Evolutionary conservation across 1,139 yeast species (phyloP).

Genomic region (Kodamaea plutei): DNA sequence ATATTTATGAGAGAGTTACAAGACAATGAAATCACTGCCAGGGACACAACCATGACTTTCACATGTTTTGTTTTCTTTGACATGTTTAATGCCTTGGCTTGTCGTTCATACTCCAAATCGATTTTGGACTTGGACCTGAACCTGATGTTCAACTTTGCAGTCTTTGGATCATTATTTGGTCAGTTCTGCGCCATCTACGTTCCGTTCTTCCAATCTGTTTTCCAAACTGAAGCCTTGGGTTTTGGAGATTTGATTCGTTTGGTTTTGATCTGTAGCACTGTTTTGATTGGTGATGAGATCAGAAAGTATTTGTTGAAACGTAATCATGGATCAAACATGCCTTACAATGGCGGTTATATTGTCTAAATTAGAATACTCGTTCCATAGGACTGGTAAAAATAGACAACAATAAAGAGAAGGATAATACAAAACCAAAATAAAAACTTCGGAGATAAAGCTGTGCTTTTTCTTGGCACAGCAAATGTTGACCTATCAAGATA

Average conservation of each 20-base stretch:
- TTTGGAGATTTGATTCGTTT: constrained; percentile 65
- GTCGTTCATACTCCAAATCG: constrained; percentile 83
- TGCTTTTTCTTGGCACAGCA: too few species aligned
- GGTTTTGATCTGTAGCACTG: constrained; percentile 64
- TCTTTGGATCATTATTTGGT: constrained; percentile 84
- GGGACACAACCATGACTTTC: constrained; percentile 98
- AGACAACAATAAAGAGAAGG: too few species aligned
- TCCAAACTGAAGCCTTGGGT: constrained; percentile 87
- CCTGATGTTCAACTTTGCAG: constrained; percentile 90
- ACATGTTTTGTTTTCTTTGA: constrained; percentile 94
- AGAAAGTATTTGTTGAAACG: constrained; percentile 46
- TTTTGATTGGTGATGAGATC: constrained; percentile 79
- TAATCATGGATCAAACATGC: constrained; percentile 1
- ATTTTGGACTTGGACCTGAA: constrained; percentile 77
- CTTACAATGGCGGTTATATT: constrained; percentile 1
- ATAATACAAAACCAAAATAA: too few species aligned
- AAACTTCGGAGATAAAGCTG: too few species aligned
- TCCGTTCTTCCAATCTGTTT: constrained; percentile 85
- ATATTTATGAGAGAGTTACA: constrained; percentile 82
- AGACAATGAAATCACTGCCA: constrained; percentile 75
- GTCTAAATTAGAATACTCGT: too few species aligned
- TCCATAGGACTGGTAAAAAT: too few species aligned
- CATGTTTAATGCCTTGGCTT: constrained; percentile 91
- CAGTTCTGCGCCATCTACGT: constrained; percentile 90
- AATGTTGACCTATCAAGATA: too few species aligned